These are phyloP conservation scores for Amaranthus palmeri DNA, from an alignment of 148 eudicot species.

Conservation along the genomic window DNA sequence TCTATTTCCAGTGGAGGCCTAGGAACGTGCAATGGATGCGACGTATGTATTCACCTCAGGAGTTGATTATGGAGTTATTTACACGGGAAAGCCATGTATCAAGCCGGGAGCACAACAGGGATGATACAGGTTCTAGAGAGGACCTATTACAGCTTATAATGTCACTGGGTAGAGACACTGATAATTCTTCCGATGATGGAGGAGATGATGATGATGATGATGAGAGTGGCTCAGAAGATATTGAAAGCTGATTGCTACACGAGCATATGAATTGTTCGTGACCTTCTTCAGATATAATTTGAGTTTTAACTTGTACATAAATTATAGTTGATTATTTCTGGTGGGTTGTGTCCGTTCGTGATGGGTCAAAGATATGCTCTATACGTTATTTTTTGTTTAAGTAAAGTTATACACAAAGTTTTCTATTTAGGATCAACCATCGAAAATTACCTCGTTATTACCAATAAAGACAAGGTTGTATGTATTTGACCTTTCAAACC, in stretches of 20 bases:
- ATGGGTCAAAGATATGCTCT: no score
- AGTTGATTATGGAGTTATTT: constrained; percentile 51
- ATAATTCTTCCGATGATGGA: constrained; percentile 40
- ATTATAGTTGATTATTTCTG: no score
- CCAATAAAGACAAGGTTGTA: no score
- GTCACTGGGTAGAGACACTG: constrained; percentile 36
- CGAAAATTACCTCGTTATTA: no score
- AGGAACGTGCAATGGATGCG: constrained; percentile 49
- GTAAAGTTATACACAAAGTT: no score
- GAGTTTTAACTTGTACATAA: no score
- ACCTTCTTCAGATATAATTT: no score
- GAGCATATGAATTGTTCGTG: no score
- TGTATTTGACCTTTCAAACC: no score
- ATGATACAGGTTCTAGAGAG: constrained; percentile 29
- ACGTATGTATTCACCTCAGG: constrained; percentile 45
- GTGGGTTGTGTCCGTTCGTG: no score
- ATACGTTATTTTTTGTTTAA: no score
- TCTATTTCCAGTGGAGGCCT: constrained; percentile 58
- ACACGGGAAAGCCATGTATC: constrained; percentile 36
- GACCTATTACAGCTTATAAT: constrained; percentile 46
- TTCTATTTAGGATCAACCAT: no score
- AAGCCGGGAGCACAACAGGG: constrained; percentile 32
- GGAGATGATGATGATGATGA: constrained; percentile 29
- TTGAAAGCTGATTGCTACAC: constrained; percentile 28
- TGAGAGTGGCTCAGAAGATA: constrained; percentile 41